Percentiles rank a stretch among this genome's conserved stretches.
phyloP scores from a whole-genome alignment of 73 alveolate genomes.

The Paramecium sonneborni region DNA sequence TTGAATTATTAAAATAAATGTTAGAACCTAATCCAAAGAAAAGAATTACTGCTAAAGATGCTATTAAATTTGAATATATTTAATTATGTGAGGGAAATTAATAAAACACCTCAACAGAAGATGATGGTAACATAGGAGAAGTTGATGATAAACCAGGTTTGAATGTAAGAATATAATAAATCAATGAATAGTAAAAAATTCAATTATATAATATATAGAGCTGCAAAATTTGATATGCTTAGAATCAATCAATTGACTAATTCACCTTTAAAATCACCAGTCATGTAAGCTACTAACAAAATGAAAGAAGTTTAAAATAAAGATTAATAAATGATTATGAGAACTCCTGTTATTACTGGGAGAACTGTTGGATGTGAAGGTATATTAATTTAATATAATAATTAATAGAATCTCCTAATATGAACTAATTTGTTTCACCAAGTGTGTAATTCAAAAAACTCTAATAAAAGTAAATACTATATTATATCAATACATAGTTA shows the following conservation, averaged over 20 bases:
- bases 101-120: not conserved
- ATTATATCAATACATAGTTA: not conserved
- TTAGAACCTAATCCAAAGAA: constrained; percentile 35
- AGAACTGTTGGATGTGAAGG: constrained; percentile 30
- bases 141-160: not conserved
- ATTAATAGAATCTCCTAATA: constrained; percentile 8
- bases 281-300: constrained; percentile 29
- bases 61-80: not conserved
- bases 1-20: not conserved
- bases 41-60: constrained; percentile 39
- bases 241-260: constrained; percentile 39
- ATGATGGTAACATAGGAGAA: constrained; percentile 21
- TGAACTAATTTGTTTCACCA: constrained; percentile 9
- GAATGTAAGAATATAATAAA: not conserved
- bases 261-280: constrained; percentile 47
- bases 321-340: constrained; percentile 26
- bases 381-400: not conserved
- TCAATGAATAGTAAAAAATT: not conserved
- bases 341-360: constrained; percentile 47
- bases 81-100: not conserved
- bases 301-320: not conserved
- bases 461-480: not conserved
- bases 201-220: not conserved
- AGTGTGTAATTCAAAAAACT: not conserved
- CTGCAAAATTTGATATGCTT: constrained; percentile 43